phyloP scores from a whole-genome alignment of 345 rosid species.

The Populus euphratica region DNA sequence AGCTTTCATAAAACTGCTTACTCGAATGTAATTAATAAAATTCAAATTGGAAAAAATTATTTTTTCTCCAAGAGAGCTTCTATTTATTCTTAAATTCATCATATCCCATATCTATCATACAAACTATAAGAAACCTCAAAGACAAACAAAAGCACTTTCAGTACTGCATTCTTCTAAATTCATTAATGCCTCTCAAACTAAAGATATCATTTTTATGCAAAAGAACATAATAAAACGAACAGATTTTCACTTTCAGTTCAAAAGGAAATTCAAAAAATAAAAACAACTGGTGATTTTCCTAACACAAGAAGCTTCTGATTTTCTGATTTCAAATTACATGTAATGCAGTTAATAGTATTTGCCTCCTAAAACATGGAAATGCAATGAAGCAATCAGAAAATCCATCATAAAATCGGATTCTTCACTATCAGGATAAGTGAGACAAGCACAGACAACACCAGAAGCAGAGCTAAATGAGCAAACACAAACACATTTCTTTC shows the following conservation, averaged over 20 bases:
- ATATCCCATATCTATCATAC: neutral
- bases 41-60: neutral
- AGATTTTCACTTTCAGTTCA: neutral
- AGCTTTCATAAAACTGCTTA: neutral
- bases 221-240: neutral
- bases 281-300: neutral
- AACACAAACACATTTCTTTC: neutral
- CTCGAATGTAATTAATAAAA: neutral
- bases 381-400: neutral
- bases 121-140: neutral
- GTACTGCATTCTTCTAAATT: neutral
- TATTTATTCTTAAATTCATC: neutral
- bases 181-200: neutral
- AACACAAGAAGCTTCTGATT: constrained; percentile 1
- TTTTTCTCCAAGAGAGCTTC: neutral
- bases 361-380: neutral
- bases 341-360: neutral
- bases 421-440: neutral
- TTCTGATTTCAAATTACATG: constrained; percentile 1
- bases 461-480: neutral
- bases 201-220: neutral
- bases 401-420: neutral
- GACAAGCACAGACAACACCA: neutral
- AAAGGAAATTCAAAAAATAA: neutral
- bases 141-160: neutral